Percentiles rank a stretch among this genome's conserved stretches.
phyloP scores from a whole-genome alignment of 2,329 filamentous ascomycete species.

The Fusarium concolor region DNA sequence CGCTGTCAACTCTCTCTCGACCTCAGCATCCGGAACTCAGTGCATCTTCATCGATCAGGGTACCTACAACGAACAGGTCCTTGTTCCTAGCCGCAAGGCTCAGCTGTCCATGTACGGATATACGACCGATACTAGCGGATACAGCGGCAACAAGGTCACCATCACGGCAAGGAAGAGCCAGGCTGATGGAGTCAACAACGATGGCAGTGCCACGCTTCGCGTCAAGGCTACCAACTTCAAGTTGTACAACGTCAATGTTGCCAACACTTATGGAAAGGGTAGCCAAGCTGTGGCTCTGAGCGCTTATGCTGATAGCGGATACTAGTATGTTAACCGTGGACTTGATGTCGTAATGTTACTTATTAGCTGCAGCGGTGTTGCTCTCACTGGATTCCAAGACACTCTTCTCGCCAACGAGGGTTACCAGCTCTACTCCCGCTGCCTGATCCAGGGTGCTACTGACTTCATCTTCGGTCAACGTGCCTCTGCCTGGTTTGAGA shows the following conservation, averaged over 20 bases:
- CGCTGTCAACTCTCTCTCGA: constrained; percentile 69
- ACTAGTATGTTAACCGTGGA: constrained; percentile 48
- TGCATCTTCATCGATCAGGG: constrained; percentile 75
- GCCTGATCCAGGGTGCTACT: constrained; percentile 60
- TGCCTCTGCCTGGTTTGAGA: constrained; percentile 58
- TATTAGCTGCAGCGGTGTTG: constrained; percentile 46
- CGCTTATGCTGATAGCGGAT: constrained; percentile 58
- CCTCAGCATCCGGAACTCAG: constrained; percentile 60
- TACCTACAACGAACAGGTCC: constrained; percentile 63
- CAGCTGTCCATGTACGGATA: constrained; percentile 68
- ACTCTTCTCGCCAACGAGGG: constrained; percentile 61
- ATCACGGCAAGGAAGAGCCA: constrained; percentile 58
- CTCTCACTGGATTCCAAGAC: constrained; percentile 62
- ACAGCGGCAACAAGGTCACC: constrained; percentile 68
- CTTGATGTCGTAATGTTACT: rapidly evolving
- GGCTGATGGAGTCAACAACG: constrained; percentile 62
- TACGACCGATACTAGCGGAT: constrained; percentile 61
- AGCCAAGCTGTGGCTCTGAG: constrained; percentile 61
- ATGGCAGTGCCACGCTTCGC: constrained; percentile 61
- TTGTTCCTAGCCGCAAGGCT: constrained; percentile 60
- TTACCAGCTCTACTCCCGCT: constrained; percentile 60
- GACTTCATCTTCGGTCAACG: constrained; percentile 63
- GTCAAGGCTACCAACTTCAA: constrained; percentile 63
- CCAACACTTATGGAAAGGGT: constrained; percentile 60
- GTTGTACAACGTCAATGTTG: constrained; percentile 71